Base-by-base conservation (phyloP, 2,329 filamentous ascomycete genomes). In the Volutella citrinella region DNA sequence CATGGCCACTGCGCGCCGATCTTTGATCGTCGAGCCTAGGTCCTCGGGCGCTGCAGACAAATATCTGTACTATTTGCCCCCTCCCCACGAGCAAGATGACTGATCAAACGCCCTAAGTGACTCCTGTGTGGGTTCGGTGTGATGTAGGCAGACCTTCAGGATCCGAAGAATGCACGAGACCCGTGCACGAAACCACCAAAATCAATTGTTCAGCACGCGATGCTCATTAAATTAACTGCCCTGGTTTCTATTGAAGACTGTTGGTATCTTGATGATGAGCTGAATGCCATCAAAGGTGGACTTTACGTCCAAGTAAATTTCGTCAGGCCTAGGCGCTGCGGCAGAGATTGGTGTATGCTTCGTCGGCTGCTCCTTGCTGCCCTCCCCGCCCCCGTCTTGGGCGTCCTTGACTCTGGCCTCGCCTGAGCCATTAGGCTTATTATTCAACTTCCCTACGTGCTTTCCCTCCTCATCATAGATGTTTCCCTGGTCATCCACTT, bases 371-470 rank as follows among this genome's bases (percentile, higher is more conserved):
- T 16, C 32, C 20, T 30, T 30, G 23, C 27, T 36, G 21, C 29
- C 26, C 18, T 21, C n/a, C 10, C 28, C 33, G 15, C 23, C 32
- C 11, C 26, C 32, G 19, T 30, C 34, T 16, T 19, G 25, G 19
- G 23, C 30, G n/a, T 28, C 19, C 25, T 42, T 39, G 33, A 16
- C 27, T 20, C 34, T 29, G 9, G 10, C 30, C 11, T 22, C 15
- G 9, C 19, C 24, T 7, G 19, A n/a, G 23, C 9, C 17, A 7
- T 21, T 30, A 12, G 19, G n/a, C 4, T 27, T 21, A 11, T 65
- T 61, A 68, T 42, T 76, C 63, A 87, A 69, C 56, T 78, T 84
- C 33, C 76, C 84, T 42, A 87, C 68, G 19, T 76, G 42, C 38
- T 75, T 70, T 15, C 76, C 76, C 28, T 76, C 64, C 32, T 71